Conservation (phyloP, 306 rosid species). For the Crotalaria pallida region DNA sequence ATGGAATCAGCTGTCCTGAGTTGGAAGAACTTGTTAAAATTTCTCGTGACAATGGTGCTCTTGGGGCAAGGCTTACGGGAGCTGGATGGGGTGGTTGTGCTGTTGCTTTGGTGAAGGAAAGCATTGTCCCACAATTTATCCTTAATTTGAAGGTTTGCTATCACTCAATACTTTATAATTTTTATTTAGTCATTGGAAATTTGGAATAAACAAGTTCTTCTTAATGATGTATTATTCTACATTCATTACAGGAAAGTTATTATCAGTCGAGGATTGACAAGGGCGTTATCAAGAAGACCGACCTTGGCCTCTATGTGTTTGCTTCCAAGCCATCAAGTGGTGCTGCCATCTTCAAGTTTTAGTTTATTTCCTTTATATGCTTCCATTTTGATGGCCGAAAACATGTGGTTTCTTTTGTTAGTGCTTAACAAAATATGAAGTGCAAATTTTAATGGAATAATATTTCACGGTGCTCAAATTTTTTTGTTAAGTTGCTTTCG, state of each 20-base stretch:
- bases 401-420: not conserved
- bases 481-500: not conserved
- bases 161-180: not conserved
- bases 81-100: constrained; percentile 99
- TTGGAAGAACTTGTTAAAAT: constrained; percentile 82
- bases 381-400: not conserved
- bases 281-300: constrained; percentile 55
- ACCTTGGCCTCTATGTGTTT: constrained; percentile 73
- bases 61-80: constrained; percentile 96
- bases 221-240: constrained; percentile 15
- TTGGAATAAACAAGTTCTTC: not conserved
- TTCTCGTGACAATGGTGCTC: constrained; percentile 64
- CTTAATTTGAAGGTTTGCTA: constrained; percentile 78
- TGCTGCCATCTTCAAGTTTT: constrained; percentile 84
- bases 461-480: not conserved
- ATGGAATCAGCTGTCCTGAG: constrained; percentile 73
- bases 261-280: constrained; percentile 65
- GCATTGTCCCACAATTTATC: constrained; percentile 77
- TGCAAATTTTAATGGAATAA: constrained; percentile 7
- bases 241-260: constrained; percentile 58
- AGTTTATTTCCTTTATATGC: constrained; percentile 7
- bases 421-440: not conserved
- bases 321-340: constrained; percentile 99
- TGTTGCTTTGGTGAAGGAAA: constrained; percentile 90
- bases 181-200: not conserved